Base-by-base conservation (phyloP, 176 grass and related monocot genomes). In the Hsuehochloa calcarea region DNA sequence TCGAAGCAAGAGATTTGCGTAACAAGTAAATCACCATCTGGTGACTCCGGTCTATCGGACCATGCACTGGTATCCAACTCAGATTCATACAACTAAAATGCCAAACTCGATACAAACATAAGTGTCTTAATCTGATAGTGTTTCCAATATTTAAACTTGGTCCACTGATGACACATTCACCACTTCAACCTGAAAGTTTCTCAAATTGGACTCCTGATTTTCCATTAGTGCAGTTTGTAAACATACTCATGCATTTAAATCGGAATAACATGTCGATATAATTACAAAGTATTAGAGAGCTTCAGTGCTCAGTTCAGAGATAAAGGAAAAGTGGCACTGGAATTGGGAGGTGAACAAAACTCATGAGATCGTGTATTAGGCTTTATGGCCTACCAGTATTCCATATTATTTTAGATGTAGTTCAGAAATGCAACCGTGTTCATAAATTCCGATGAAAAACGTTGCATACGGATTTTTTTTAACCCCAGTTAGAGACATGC, bases 41-140 rank as follows among this genome's bases (percentile, higher is more conserved):
- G n/a, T n/a, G n/a, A n/a, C n/a, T n/a, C 20, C 4, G 31, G 14
- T 74, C 5, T 68, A 44, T 66, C 59, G 40, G 37, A 39, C 34
- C 35, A 58, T 66, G 25, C 35, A 15, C 13, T 64, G 20, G 46
- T 75, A 19, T 55, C 23, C 71, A 73, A 27, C 67, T 23, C 45
- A 68, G 49, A 75, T 75, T 76, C 40, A 74, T 81, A 65, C 0
- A 44, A 54, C 16, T n/a, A 74, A 66, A 65, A 66, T 75, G 25
- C 10, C 7, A 77, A 68, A 12, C n/a, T 26, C 37, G 43, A 37
- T 22, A 60, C 5, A 46, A 75, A 11, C 20, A 67, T 74, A 56
- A 9, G 8, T 25, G 29, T 75, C 20, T 2, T 70, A 71, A 52
- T 34, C 16, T 43, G 27, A 59, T n/a, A 37, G 6, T 66, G 4